Evolutionary conservation across 1,139 yeast species (phyloP).

Genomic region (Starmera stellimalicola): DNA sequence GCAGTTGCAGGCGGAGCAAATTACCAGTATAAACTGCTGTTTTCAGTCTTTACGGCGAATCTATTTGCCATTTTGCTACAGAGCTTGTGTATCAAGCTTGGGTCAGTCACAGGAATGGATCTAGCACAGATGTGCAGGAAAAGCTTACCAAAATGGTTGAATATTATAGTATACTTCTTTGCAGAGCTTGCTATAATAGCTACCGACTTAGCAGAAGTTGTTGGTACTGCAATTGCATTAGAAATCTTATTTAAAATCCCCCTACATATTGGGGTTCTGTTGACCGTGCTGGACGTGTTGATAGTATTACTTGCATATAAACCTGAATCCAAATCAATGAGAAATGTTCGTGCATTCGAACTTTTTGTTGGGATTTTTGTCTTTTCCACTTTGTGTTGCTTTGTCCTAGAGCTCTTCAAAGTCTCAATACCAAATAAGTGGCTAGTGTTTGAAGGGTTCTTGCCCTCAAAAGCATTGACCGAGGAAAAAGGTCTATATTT

Average conservation of each 20-base stretch:
- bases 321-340: constrained; percentile 73
- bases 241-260: constrained; percentile 77
- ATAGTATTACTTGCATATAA: constrained; percentile 80
- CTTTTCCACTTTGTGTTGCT: constrained; percentile 75
- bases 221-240: constrained; percentile 86
- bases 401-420: constrained; percentile 67
- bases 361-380: constrained; percentile 70
- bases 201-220: constrained; percentile 89
- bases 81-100: constrained; percentile 73
- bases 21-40: constrained; percentile 72
- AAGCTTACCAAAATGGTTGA: constrained; percentile 56
- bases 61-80: constrained; percentile 83
- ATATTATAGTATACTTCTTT: constrained; percentile 53
- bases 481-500: constrained; percentile 77
- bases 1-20: constrained; percentile 92
- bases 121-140: constrained; percentile 79
- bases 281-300: constrained; percentile 80
- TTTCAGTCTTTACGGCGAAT: constrained; percentile 73
- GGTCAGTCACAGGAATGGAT: constrained; percentile 86
- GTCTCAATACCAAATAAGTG: constrained; percentile 47
- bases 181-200: constrained; percentile 89
- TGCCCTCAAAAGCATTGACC: constrained; percentile 67
- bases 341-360: constrained; percentile 74
- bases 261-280: constrained; percentile 63
- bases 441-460: constrained; percentile 59